phyloP scores from a whole-genome alignment of 805 yeast genomes.

The Saccharomycopsis synnaedendra region DNA sequence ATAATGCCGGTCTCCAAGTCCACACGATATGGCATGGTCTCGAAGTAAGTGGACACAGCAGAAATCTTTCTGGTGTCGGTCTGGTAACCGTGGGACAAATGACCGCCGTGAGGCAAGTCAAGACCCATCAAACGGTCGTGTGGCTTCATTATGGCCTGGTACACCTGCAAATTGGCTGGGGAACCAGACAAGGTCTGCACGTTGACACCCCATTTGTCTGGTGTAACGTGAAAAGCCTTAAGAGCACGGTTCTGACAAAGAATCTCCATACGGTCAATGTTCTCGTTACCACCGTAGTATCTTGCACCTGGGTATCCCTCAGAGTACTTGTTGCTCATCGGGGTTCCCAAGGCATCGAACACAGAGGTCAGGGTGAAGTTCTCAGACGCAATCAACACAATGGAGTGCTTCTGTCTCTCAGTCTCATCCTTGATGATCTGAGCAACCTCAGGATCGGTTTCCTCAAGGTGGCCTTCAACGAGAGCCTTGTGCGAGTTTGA shows the following conservation, averaged over 20 bases:
- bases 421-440: slow-evolving; percentile 67
- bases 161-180: slow-evolving; percentile 90
- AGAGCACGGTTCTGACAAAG: slow-evolving; percentile 89
- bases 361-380: slow-evolving; percentile 94
- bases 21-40: slow-evolving; percentile 95
- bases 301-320: slow-evolving; percentile 98
- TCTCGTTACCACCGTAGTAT: slow-evolving; percentile 96
- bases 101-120: slow-evolving; percentile 98
- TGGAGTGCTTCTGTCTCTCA: slow-evolving; percentile 81
- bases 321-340: slow-evolving; percentile 95
- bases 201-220: slow-evolving; percentile 92
- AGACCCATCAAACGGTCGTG: slow-evolving; percentile 96
- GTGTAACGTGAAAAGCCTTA: slow-evolving; percentile 63
- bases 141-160: slow-evolving; percentile 78
- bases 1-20: slow-evolving; percentile 79
- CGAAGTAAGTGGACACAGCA: slow-evolving; percentile 85
- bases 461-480: slow-evolving; percentile 54
- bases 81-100: slow-evolving; percentile 94
- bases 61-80: slow-evolving; percentile 84
- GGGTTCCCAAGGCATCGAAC: slow-evolving; percentile 88
- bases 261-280: slow-evolving; percentile 82
- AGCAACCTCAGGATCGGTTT: slow-evolving; percentile 78
- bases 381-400: slow-evolving; percentile 89
- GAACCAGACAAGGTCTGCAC: slow-evolving; percentile 95
- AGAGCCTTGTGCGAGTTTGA: slow-evolving; percentile 54